Conservation (phyloP, 129 eudicot species). For the Deinandra increscens region DNA sequence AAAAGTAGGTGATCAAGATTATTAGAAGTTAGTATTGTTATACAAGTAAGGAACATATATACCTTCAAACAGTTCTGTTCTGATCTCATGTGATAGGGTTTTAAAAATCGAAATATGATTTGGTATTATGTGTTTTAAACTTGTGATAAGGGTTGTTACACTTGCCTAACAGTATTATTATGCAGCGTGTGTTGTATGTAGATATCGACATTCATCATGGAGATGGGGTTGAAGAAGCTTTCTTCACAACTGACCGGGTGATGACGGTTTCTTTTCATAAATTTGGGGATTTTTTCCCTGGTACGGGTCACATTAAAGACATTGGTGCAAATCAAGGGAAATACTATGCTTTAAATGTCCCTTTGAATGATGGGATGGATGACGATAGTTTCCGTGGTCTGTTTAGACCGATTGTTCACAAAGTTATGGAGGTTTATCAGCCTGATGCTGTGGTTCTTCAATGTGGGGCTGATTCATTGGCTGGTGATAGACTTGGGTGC, state of each 20-base stretch:
- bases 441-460: slow-evolving; percentile 97
- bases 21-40: not conserved
- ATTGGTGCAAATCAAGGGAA: slow-evolving; percentile 66
- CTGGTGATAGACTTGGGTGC: slow-evolving; percentile 92
- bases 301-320: slow-evolving; percentile 89
- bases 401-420: slow-evolving; percentile 71
- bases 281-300: slow-evolving; percentile 90
- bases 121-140: not conserved
- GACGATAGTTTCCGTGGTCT: slow-evolving; percentile 67
- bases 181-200: slow-evolving; percentile 82
- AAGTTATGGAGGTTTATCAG: slow-evolving; percentile 90
- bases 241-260: slow-evolving; percentile 81
- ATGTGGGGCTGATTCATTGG: slow-evolving; percentile 93
- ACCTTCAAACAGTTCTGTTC: not conserved
- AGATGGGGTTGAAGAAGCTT: slow-evolving; percentile 97
- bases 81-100: not conserved
- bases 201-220: slow-evolving; percentile 95
- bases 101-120: not conserved
- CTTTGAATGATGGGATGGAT: slow-evolving; percentile 79
- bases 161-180: slow-evolving; percentile 15
- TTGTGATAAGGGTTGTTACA: not conserved
- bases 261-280: slow-evolving; percentile 96
- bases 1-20: not conserved
- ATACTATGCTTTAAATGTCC: slow-evolving; percentile 84
- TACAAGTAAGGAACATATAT: not conserved